phyloP scores from a whole-genome alignment of 371 early-diverging fungal genomes.

The Cokeromyces recurvatus region DNA sequence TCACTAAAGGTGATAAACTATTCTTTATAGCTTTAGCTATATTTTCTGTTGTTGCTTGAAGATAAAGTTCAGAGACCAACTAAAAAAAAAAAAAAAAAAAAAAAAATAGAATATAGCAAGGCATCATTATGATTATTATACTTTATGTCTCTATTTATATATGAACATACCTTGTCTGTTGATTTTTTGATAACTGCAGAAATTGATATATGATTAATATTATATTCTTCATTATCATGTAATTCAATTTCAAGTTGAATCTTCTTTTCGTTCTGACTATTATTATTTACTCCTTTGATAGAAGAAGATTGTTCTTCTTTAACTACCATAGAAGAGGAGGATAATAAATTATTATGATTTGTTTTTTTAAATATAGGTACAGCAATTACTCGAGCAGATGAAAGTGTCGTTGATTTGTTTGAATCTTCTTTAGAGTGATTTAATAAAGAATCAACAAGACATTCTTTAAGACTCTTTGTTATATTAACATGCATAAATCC shows the following conservation, averaged over 20 bases:
- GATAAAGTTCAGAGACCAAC: conserved; percentile 17
- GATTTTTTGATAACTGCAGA: conserved; percentile 14
- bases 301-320: too few relatives aligned
- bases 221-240: conserved; percentile 12
- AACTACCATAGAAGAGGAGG: too few relatives aligned
- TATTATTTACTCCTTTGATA: background rate
- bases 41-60: conserved; percentile 17
- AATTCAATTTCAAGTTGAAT: conserved; percentile 8
- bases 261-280: background rate
- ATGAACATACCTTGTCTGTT: conserved; percentile 8
- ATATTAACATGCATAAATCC: conserved; percentile 24
- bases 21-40: conserved; percentile 11
- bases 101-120: too few relatives aligned
- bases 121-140: too few relatives aligned
- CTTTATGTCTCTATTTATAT: too few relatives aligned
- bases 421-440: too few relatives aligned
- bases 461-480: conserved; percentile 2
- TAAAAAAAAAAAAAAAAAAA: too few relatives aligned
- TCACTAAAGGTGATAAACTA: conserved; percentile 8
- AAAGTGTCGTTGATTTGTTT: too few relatives aligned
- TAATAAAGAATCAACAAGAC: too few relatives aligned
- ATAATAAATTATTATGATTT: too few relatives aligned
- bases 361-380: too few relatives aligned
- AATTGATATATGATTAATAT: conserved; percentile 21
- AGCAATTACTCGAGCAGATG: too few relatives aligned